Evolutionary conservation across 768 basidiomycete species (phyloP), one percentile per base, ranked within the genome.

Genomic region (Tephrocybe sp.): DNA sequence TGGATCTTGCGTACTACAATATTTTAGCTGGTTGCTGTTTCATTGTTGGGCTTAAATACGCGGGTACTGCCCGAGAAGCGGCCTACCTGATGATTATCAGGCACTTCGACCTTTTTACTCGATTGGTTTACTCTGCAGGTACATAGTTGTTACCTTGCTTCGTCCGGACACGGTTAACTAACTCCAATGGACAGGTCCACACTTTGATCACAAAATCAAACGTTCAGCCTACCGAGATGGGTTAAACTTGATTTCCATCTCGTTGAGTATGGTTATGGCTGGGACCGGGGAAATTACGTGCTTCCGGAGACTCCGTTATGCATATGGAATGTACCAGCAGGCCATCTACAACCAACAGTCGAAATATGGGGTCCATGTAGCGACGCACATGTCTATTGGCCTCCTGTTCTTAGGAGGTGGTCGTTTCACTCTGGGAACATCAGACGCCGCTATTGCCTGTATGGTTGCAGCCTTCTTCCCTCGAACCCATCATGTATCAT

Each of bases 271-370:
- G 79, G 88, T 98, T 36, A 95, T 98, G 91, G 93, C 95, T 1
- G 97, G 97, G 9, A 95, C 94, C 0, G 97, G 97, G 3, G 94
- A 98, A 65, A 81, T 97, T 42, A 88, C 86, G 47, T 91, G 90
- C 57, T 73, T 98, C 15, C 82, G 91, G 16, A 80, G 94, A 18
- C 76, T 98, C 11, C 81, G 97, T 16, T 88, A 91, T 64, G 84
- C 89, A 7, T 97, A 92, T 61, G 95, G 94, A 21, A 86, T 92
- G 77, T 84, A 86, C 60, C 81, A 82, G 49, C 77, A 78, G 45
- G 69, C 78, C 42, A 77, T 80, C 69, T 75, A 74, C 50, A 79
- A 80, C 54, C 80, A 81, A 38, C 75, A 76, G 13, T 82, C 85
- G 73, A 82, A 86, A 55, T 98, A 94, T 59, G 94, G 94, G 1